Base-by-base conservation (phyloP, 805 yeast species). In the Naumovozyma castellii region DNA sequence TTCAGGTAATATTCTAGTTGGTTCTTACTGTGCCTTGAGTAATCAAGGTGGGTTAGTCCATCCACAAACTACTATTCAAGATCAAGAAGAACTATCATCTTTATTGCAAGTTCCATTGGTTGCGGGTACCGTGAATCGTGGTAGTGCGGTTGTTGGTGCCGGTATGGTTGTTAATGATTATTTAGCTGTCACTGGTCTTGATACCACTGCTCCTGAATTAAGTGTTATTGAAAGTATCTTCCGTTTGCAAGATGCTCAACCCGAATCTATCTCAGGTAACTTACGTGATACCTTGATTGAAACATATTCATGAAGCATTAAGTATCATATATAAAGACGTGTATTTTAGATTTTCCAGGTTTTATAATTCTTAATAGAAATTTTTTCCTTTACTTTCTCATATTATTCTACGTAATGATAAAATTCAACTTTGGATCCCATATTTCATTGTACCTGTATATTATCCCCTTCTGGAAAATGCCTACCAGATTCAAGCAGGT, bases 131-230 rank as follows among this genome's bases (percentile, higher is more conserved):
- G 88, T 92, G 43, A 92, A 92, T 71, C 81, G 98, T 65, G 99
- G 99, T 66, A 85, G 96, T 20, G 68, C 95, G 3, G 97, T 90
- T 37, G 95, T 92, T 45, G 98, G 98, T 57, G 97, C 97, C 35
- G 99, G 99, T 53, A 79, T 92, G 79, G 97, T 92, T 40, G 98
- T 88, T 39, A 92, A 92, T 62, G 99, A 92, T 68, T 92, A 97
- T 94, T 71, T 90, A 50, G 94, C 97, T 22, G 97, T 94, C 33
- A 73, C 95, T 36, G 99, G 99, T 49, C 73, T 85, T 53, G 97
- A 92, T 67, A 92, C 98, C 43, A 88, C 99, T 49, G 97, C 98
- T 36, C 97, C 98, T 37, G 99, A 92, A 67, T 72, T 92, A 58
- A 86, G 95, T 53, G 98, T 92, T 44, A 76, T 92, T 50, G 98